Evolutionary conservation across 805 yeast species (phyloP).

Genomic region (Teunomyces tritomae): DNA sequence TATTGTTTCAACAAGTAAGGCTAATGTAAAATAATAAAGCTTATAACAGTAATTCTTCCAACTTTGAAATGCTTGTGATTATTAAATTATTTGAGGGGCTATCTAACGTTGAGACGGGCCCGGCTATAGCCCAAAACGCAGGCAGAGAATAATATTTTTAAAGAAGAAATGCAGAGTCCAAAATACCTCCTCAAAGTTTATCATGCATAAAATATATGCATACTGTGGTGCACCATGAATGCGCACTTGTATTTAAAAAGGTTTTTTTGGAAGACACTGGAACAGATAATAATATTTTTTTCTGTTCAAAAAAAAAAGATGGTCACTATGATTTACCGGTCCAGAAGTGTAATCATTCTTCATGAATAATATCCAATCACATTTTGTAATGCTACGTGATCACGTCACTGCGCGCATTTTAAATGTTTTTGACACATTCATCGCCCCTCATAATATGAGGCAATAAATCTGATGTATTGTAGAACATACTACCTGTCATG

Average conservation of each 20-base stretch:
- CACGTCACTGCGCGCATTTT: neutral
- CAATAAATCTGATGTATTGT: neutral
- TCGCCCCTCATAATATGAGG: neutral
- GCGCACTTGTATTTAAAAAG: conserved; percentile 1
- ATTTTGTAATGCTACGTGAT: neutral
- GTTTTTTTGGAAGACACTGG: conserved; percentile 1
- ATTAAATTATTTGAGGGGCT: neutral
- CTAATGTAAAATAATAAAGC: neutral
- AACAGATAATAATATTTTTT: conserved; percentile 1
- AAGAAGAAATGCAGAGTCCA: conserved; percentile 1
- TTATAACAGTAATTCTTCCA: neutral
- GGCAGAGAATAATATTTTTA: neutral
- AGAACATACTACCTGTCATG: neutral
- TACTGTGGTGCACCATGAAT: neutral
- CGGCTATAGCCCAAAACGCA: neutral
- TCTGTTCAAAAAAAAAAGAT: neutral
- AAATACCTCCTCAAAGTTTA: neutral
- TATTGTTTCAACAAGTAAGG: neutral
- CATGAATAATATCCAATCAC: neutral
- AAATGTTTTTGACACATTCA: neutral
- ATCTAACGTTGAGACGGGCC: neutral
- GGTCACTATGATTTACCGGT: neutral
- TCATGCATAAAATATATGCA: conserved; percentile 3
- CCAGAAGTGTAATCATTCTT: neutral
- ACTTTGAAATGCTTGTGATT: neutral